These are phyloP conservation scores for Plasmodium knowlesi DNA, from an alignment of 169 alveolate genomes.

Conservation along the genomic window DNA sequence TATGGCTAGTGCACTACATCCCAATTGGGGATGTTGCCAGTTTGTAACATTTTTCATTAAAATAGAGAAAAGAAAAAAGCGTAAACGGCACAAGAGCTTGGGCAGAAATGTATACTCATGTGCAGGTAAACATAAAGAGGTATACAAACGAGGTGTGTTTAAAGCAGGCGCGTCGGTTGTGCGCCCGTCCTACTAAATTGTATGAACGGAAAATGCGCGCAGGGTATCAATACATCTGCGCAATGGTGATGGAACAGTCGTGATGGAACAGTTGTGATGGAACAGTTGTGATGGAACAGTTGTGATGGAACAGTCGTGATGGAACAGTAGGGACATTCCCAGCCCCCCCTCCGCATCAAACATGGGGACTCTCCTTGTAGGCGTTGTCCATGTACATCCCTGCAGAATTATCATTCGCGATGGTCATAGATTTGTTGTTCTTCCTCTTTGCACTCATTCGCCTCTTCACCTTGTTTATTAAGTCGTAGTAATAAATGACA, in stretches of 20 bases:
- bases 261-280: neutral
- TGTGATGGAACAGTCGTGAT: neutral
- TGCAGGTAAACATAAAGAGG: neutral
- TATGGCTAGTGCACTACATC: neutral
- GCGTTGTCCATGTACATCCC: slow-evolving; percentile 5
- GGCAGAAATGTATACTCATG: neutral
- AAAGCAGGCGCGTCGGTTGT: neutral
- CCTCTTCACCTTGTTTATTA: slow-evolving; percentile 26
- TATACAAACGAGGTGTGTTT: neutral
- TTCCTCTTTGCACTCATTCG: slow-evolving; percentile 14
- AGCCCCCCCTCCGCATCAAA: neutral
- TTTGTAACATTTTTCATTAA: neutral
- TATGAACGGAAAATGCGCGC: neutral
- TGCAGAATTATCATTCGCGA: slow-evolving; percentile 15
- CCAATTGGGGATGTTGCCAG: neutral
- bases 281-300: neutral
- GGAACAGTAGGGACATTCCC: neutral
- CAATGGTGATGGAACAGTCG: neutral
- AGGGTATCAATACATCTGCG: neutral
- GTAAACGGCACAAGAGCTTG: neutral
- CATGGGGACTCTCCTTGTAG: slow-evolving; percentile 7
- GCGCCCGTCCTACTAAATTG: neutral
- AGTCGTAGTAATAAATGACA: slow-evolving; percentile 41
- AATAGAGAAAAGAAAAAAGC: neutral
- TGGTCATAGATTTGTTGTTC: slow-evolving; percentile 36